Percentiles rank a stretch among this genome's conserved stretches.
phyloP scores from a whole-genome alignment of 768 basidiomycete genomes.

The Suillus hirtellus region DNA sequence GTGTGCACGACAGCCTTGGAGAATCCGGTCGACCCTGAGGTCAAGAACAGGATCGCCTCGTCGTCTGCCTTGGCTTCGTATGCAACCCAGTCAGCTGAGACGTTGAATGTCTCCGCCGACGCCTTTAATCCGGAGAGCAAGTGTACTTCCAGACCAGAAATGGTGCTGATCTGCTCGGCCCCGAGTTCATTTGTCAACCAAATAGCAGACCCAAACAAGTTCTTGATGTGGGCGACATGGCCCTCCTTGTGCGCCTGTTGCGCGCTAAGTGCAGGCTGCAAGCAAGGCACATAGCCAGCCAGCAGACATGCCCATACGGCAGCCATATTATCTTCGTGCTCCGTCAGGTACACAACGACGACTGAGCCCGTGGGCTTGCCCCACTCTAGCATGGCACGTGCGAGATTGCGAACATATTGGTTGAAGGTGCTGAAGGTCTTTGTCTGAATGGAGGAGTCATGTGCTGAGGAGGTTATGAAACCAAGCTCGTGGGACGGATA shows the following conservation, averaged over 20 bases:
- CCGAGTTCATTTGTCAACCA: slow-evolving; percentile 34
- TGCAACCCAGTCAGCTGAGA: slow-evolving; percentile 18
- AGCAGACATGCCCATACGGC: slow-evolving; percentile 34
- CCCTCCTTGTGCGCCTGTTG: slow-evolving; percentile 33
- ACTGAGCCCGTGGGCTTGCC: slow-evolving; percentile 27
- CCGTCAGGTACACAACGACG: slow-evolving; percentile 31
- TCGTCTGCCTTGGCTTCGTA: slow-evolving; percentile 27
- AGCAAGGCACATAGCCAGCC: slow-evolving; percentile 33
- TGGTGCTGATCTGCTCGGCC: slow-evolving; percentile 25
- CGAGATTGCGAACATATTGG: slow-evolving; percentile 19
- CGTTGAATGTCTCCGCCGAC: slow-evolving; percentile 11
- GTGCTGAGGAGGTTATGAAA: slow-evolving; percentile 31
- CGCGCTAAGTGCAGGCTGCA: slow-evolving; percentile 34
- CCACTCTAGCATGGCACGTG: slow-evolving; percentile 26
- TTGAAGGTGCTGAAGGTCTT: slow-evolving; percentile 26
- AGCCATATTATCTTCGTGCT: slow-evolving; percentile 36
- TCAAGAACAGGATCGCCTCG: slow-evolving; percentile 38
- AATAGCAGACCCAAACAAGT: slow-evolving; percentile 30
- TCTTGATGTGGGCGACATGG: slow-evolving; percentile 31
- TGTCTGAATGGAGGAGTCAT: slow-evolving; percentile 30
- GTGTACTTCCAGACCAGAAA: slow-evolving; percentile 27
- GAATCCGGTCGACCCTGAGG: slow-evolving; percentile 46
- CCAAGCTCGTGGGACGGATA: slow-evolving; percentile 29
- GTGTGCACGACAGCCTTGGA: slow-evolving; percentile 44
- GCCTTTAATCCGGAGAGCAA: slow-evolving; percentile 24